Conservation (phyloP, 2,329 filamentous ascomycete genomes). For the Pseudonectria buxi region DNA sequence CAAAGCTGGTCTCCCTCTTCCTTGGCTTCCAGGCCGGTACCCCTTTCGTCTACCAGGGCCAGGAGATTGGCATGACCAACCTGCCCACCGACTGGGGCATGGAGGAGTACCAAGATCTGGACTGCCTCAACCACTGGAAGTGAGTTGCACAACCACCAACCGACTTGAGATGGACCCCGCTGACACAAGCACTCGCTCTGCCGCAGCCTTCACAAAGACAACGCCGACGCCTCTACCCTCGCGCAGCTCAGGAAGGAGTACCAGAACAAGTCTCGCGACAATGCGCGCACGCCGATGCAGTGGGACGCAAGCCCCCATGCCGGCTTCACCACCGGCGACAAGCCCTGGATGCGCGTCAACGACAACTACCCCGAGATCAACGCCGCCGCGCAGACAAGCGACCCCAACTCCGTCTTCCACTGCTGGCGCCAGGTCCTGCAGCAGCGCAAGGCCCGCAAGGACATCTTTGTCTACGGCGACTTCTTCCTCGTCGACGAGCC, state of each 20-base stretch:
- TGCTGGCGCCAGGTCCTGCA: slow-evolving; percentile 57
- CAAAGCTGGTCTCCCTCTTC: slow-evolving; percentile 55
- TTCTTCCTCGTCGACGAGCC: slow-evolving; percentile 33
- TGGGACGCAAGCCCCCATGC: slow-evolving; percentile 56
- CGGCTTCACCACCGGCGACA: slow-evolving; percentile 53
- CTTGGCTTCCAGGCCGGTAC: slow-evolving; percentile 54
- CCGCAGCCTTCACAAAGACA: slow-evolving; percentile 30
- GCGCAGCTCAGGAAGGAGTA: slow-evolving; percentile 37
- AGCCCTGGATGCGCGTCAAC: slow-evolving; percentile 67
- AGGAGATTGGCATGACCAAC: slow-evolving; percentile 63
- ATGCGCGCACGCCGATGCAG: slow-evolving; percentile 65
- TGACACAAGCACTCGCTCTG: neutral
- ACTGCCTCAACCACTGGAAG: slow-evolving; percentile 47
- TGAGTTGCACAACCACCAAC: slow-evolving; percentile 15
- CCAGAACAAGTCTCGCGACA: slow-evolving; percentile 57
- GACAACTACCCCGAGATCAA: slow-evolving; percentile 58
- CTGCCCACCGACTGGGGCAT: slow-evolving; percentile 54
- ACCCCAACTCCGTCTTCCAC: slow-evolving; percentile 46
- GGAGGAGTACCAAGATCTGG: slow-evolving; percentile 62
- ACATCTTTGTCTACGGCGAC: slow-evolving; percentile 62
- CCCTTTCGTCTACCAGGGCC: slow-evolving; percentile 62
- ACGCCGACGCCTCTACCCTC: slow-evolving; percentile 32
- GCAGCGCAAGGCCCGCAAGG: slow-evolving; percentile 52
- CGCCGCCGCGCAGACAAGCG: slow-evolving; percentile 44
- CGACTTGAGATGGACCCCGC: neutral